Evolutionary conservation across 768 basidiomycete species (phyloP).

Genomic region (Phylloporus sp.): DNA sequence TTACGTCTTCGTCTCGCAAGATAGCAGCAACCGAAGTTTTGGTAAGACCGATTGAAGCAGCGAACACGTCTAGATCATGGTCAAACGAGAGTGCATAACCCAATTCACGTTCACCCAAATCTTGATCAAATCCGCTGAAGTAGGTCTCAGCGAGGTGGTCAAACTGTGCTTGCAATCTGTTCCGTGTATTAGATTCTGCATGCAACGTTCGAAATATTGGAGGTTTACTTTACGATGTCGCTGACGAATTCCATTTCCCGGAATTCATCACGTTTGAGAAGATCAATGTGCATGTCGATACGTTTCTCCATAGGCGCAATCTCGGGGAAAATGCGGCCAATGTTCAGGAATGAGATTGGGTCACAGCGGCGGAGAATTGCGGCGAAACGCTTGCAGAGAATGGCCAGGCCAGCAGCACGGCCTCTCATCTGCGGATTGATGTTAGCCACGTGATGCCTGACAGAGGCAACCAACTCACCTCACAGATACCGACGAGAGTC

Average conservation of each 20-base stretch:
- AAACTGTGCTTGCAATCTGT: constrained; percentile 87
- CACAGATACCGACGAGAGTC: constrained; percentile 88
- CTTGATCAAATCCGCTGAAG: constrained; percentile 78
- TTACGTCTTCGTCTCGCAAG: constrained; percentile 74
- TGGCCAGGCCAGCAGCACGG: constrained; percentile 74
- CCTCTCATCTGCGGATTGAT: constrained; percentile 63
- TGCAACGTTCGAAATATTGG: neutral
- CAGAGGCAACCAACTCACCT: constrained; percentile 46
- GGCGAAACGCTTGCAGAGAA: constrained; percentile 86
- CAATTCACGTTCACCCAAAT: constrained; percentile 86
- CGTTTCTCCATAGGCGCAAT: constrained; percentile 86
- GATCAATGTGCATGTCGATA: constrained; percentile 87
- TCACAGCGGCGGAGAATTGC: constrained; percentile 78
- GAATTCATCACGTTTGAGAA: constrained; percentile 85
- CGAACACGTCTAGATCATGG: constrained; percentile 89
- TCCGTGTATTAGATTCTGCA: neutral
- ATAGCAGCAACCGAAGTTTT: constrained; percentile 79
- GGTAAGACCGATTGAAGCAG: constrained; percentile 84
- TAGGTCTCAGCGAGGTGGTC: constrained; percentile 89
- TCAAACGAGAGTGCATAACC: constrained; percentile 81
- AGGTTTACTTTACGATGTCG: constrained; percentile 78
- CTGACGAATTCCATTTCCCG: constrained; percentile 89
- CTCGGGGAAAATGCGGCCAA: constrained; percentile 81
- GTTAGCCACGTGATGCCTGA: neutral
- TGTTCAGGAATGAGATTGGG: constrained; percentile 79